Evolutionary conservation across 2,329 filamentous ascomycete species (phyloP).

Genomic region (Aureobasidium sp.): DNA sequence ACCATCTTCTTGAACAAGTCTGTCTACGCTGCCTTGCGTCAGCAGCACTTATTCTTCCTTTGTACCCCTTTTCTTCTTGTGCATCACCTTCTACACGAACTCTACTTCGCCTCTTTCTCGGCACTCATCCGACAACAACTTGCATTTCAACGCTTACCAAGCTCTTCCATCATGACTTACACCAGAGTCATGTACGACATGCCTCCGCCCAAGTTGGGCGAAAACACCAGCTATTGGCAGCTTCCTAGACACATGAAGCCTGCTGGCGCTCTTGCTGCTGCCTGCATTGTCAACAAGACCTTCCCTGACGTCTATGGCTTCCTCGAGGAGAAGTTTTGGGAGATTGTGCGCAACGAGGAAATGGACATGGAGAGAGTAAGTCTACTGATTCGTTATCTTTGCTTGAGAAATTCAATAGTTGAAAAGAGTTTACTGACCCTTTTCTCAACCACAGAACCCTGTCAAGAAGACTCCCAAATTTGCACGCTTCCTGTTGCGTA

Average conservation of each 20-base stretch:
- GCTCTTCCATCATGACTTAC: neutral
- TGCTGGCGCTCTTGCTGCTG: neutral
- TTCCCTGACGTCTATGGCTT: neutral
- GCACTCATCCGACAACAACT: neutral
- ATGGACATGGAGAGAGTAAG: neutral
- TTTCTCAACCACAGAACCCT: neutral
- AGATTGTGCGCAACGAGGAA: neutral
- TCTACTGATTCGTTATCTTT: neutral
- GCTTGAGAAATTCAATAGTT: neutral
- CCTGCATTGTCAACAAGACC: neutral
- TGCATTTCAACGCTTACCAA: neutral
- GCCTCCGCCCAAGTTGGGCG: neutral
- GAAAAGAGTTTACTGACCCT: neutral
- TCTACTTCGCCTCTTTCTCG: neutral
- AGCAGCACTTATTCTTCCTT: neutral
- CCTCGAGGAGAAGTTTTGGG: neutral
- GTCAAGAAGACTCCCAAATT: neutral
- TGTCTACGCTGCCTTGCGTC: neutral
- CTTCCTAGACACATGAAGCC: neutral
- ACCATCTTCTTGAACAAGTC: neutral
- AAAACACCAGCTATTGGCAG: neutral
- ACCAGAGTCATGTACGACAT: neutral
- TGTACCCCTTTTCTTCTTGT: neutral
- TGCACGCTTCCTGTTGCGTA: neutral
- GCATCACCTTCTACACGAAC: neutral